Evolutionary conservation across 768 basidiomycete genomes (phyloP), one percentile per base, ranked within the genome.

Genomic region (Tricholoma saponaceum): DNA sequence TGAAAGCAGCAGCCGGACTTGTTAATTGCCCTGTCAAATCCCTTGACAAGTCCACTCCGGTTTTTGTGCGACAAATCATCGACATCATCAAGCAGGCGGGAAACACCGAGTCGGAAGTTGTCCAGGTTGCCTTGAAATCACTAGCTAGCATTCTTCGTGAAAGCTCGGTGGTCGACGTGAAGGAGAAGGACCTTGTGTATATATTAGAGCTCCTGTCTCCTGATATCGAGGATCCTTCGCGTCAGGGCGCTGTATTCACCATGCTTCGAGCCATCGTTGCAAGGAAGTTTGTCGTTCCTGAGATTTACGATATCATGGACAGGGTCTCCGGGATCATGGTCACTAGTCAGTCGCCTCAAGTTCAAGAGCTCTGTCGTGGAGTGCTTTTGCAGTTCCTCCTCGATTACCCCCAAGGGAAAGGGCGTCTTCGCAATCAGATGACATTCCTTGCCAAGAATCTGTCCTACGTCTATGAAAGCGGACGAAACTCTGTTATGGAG

Each of bases 261-360:
- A 82, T 98, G 64, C 82, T 99, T 14, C 88, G 93, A 9, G 90
- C 95, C 23, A 93, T 98, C 62, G 86, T 98, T 14, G 82, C 88
- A 5, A 85, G 95, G 30, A 92, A 91, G 67, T 90, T 98, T 60
- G 86, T 98, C 30, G 92, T 96, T 0, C 92, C 92, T 0, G 97
- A 98, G 71, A 89, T 99, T 52, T 99, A 99, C 74, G 95, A 98
- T 70, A 74, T 95, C 33, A 98, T 99, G 95, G 92, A 92, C 58
- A 86, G 86, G 58, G 86, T 98, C 20, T 86, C 93, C 3, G 88
- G 93, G 62, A 84, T 96, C 63, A 86, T 97, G 80, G 92, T 99
- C 39, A 95, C 94, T 12, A 95, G 83, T 62, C 96, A 98, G 70
- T 94, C 95, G 2, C 71, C 85, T 0, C 87, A 90, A 63, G 92